phyloP scores from a whole-genome alignment of 164 flowering plant genomes.

The Aristolochia contorta region DNA sequence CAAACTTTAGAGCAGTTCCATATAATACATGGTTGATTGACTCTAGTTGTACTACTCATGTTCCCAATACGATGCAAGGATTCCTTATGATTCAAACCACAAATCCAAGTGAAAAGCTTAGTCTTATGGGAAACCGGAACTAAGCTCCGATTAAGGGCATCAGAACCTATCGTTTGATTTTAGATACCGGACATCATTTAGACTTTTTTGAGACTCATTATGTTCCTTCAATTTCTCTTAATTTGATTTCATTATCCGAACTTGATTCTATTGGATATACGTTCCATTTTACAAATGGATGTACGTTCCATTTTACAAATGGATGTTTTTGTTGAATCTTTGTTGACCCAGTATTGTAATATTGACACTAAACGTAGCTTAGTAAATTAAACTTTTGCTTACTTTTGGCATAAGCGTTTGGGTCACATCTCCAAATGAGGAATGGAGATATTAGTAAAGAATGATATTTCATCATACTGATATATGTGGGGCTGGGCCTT shows the following conservation, averaged over 20 bases:
- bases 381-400: constrained; percentile 7
- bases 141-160: not conserved
- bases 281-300: not conserved
- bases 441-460: constrained; percentile 10
- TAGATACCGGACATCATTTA: no score
- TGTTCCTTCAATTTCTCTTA: no score
- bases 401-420: constrained; percentile 12
- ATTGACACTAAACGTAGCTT: constrained; percentile 14
- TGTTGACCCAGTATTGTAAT: constrained; percentile 8
- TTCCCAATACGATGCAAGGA: no score
- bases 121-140: not conserved
- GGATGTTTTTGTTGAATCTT: constrained; percentile 8
- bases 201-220: no score
- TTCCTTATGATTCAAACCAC: not conserved
- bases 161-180: no score
- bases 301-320: no score
- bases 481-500: no score
- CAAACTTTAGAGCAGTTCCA: not conserved
- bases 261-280: no score
- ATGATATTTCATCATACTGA: constrained; percentile 8
- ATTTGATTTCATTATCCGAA: no score
- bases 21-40: not conserved
- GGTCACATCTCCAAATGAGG: constrained; percentile 18
- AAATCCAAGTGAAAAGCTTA: not conserved
- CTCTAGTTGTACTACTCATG: not conserved